A percentile compares a stretch with the other conserved stretches of the same genome.
phyloP scores from a whole-genome alignment of 2,329 filamentous ascomycete genomes.

The Exophiala xenobiotica region DNA sequence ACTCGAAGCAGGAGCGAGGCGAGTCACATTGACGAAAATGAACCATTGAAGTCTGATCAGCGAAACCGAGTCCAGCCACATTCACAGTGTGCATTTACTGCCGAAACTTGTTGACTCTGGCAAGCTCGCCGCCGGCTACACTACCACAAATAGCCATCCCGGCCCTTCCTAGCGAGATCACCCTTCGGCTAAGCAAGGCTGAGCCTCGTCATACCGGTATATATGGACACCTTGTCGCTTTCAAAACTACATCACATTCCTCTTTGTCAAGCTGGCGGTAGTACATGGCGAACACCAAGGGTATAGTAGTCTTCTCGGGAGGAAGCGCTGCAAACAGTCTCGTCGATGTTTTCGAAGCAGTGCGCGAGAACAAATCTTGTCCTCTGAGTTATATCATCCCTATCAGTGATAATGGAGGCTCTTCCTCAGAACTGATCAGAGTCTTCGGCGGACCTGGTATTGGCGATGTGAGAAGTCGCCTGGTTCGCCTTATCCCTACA shows the following conservation, averaged over 20 bases:
- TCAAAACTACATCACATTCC: not conserved
- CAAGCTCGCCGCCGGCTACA: not conserved
- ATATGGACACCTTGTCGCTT: not conserved
- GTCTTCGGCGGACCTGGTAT: slow-evolving; percentile 91
- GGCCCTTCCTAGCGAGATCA: no score
- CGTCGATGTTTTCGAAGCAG: slow-evolving; percentile 79
- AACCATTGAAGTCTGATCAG: no score
- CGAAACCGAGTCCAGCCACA: no score
- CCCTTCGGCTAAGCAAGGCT: not conserved
- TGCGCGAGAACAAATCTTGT: slow-evolving; percentile 64
- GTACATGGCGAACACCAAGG: slow-evolving; percentile 35
- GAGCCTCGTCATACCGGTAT: not conserved
- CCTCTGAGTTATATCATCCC: slow-evolving; percentile 83
- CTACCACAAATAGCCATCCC: not conserved
- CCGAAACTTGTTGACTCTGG: no score
- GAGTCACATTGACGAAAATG: no score
- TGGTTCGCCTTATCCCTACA: slow-evolving; percentile 85
- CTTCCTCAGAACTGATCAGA: slow-evolving; percentile 87
- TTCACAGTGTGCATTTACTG: no score
- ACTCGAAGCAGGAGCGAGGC: no score
- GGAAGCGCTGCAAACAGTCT: slow-evolving; percentile 93
- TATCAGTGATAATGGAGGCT: slow-evolving; percentile 94
- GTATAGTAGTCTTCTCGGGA: slow-evolving; percentile 84
- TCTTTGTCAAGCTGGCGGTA: not conserved
- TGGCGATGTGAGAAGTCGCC: slow-evolving; percentile 74